Percentiles rank a stretch among this genome's conserved stretches.
Evolutionary conservation across 2,329 filamentous ascomycete species (phyloP).

Genomic region (Trichoderma sp.): DNA sequence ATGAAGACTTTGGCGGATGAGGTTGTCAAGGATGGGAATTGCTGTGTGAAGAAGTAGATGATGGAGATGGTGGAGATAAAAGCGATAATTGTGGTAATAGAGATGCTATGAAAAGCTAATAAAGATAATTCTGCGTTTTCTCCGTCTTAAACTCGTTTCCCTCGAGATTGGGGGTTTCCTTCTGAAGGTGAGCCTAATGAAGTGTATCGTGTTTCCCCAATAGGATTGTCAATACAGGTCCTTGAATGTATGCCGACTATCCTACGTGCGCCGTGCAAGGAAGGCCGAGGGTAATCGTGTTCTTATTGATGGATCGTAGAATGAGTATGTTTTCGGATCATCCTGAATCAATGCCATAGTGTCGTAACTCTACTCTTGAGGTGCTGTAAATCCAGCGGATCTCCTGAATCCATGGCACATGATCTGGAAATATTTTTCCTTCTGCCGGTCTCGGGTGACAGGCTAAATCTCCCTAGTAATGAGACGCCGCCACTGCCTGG

Average conservation of each 20-base stretch:
- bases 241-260: fast-evolving
- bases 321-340: neutral
- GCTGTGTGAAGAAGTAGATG: constrained; percentile 49
- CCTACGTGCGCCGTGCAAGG: no score
- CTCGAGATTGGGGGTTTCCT: no score
- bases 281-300: no score
- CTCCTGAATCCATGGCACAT: neutral
- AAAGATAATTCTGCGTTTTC: neutral
- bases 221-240: neutral
- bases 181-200: neutral
- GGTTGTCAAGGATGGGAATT: constrained; percentile 50
- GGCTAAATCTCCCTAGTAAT: neutral
- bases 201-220: neutral
- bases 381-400: neutral
- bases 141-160: no score
- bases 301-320: no score
- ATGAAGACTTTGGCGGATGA: constrained; percentile 51
- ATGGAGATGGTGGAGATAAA: no score
- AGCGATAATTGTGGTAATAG: neutral
- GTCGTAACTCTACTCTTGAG: neutral
- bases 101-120: neutral
- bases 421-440: no score
- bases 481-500: neutral
- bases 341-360: neutral
- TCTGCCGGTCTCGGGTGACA: neutral